Conservation (phyloP, 1,284 basidiomycete species). For the Anthracocystis panici-leucophaei region DNA sequence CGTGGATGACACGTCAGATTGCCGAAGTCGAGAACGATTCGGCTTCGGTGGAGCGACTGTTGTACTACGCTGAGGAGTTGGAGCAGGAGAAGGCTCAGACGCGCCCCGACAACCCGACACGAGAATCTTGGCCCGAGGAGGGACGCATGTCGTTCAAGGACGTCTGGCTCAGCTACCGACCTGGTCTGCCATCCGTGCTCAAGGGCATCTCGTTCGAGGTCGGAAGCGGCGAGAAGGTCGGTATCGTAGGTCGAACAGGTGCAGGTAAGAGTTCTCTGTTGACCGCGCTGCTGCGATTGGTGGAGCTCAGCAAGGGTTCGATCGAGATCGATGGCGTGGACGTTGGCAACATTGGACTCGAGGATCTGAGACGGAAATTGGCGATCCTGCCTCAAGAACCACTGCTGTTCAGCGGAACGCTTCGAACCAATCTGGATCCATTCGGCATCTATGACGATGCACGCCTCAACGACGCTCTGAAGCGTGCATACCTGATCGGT, state of each 20-base stretch:
- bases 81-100: conserved; percentile 66
- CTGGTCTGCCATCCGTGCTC: conserved; percentile 72
- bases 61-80: conserved; percentile 65
- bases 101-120: conserved; percentile 51
- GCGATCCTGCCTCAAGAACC: conserved; percentile 68
- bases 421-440: conserved; percentile 70
- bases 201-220: conserved; percentile 71
- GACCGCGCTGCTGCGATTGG: conserved; percentile 78
- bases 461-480: conserved; percentile 67
- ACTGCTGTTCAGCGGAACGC: conserved; percentile 69
- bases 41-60: conserved; percentile 67
- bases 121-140: conserved; percentile 64
- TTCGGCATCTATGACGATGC: conserved; percentile 69
- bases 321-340: conserved; percentile 81
- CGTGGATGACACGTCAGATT: conserved; percentile 68
- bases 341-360: conserved; percentile 72
- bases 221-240: conserved; percentile 73
- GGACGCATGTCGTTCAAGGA: conserved; percentile 67
- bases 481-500: conserved; percentile 66
- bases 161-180: conserved; percentile 72
- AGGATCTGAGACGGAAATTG: conserved; percentile 64
- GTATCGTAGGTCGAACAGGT: conserved; percentile 73
- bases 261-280: conserved; percentile 81
- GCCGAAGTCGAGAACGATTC: conserved; percentile 71
- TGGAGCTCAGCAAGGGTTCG: conserved; percentile 76